Conservation (phyloP, 192 early-diverging fungal genomes). For the Backusella liffmaniae region DNA sequence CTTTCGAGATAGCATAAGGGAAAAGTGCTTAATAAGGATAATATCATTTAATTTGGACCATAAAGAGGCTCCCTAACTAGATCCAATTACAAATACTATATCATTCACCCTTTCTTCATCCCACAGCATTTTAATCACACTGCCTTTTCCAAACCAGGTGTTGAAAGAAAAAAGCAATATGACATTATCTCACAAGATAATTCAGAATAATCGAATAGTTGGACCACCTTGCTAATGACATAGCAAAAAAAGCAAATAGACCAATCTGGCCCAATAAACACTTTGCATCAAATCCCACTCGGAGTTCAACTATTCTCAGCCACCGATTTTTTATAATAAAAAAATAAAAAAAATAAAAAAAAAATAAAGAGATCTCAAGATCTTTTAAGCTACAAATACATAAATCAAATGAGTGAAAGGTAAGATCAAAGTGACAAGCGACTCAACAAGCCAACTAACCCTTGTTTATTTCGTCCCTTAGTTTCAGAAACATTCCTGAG, state of each 20-base stretch:
- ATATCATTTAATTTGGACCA: neutral
- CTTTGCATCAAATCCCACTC: neutral
- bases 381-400: neutral
- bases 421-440: neutral
- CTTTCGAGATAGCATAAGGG: neutral
- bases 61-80: neutral
- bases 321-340: neutral
- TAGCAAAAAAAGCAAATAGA: neutral
- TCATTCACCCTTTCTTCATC: neutral
- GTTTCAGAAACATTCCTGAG: constrained; percentile 46
- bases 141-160: neutral
- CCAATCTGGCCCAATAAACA: neutral
- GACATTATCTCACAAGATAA: neutral
- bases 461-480: constrained; percentile 10
- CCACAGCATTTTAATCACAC: neutral
- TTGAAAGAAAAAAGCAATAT: neutral
- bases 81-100: neutral
- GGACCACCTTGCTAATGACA: neutral
- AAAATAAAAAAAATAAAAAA: neutral
- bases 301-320: neutral
- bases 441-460: neutral
- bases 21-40: neutral
- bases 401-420: neutral
- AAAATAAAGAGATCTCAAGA: neutral
- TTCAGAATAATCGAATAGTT: neutral